Conservation (phyloP, 2,329 filamentous ascomycete genomes). For the Hymenoscyphus infarciens region DNA sequence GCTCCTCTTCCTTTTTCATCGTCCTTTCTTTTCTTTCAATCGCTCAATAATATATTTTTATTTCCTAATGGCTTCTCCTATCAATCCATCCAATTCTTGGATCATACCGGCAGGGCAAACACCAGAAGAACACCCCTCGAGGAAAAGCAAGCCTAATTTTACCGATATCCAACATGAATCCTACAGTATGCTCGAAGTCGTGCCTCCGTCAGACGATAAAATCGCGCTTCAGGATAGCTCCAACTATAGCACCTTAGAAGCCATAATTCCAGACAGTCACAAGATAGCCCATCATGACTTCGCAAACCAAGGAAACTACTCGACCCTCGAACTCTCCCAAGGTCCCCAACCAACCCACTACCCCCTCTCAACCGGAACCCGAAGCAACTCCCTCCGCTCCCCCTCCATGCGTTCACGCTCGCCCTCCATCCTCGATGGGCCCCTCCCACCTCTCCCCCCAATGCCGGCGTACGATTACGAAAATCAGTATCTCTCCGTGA, state of each 20-base stretch:
- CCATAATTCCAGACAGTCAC: constrained; percentile 1
- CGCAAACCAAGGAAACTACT: neutral
- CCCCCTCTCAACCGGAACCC: neutral
- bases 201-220: constrained; percentile 6
- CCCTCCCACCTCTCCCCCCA: constrained; percentile 7
- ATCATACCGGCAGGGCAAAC: neutral
- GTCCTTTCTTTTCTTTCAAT: neutral
- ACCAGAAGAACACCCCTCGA: neutral
- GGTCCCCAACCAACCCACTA: neutral
- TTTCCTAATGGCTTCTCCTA: neutral
- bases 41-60: neutral
- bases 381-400: constrained; percentile 1
- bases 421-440: constrained; percentile 2
- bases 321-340: constrained; percentile 7
- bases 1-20: neutral
- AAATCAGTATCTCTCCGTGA: constrained; percentile 1
- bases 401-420: neutral
- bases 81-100: neutral
- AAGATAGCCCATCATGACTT: neutral
- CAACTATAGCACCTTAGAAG: constrained; percentile 10
- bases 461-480: neutral
- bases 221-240: constrained; percentile 8
- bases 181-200: constrained; percentile 11
- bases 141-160: neutral
- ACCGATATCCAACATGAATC: neutral